A percentile compares a stretch with the other conserved stretches of the same genome.
Evolutionary conservation across 345 rosid species (phyloP).

Genomic region (Ailanthus altissimus): DNA sequence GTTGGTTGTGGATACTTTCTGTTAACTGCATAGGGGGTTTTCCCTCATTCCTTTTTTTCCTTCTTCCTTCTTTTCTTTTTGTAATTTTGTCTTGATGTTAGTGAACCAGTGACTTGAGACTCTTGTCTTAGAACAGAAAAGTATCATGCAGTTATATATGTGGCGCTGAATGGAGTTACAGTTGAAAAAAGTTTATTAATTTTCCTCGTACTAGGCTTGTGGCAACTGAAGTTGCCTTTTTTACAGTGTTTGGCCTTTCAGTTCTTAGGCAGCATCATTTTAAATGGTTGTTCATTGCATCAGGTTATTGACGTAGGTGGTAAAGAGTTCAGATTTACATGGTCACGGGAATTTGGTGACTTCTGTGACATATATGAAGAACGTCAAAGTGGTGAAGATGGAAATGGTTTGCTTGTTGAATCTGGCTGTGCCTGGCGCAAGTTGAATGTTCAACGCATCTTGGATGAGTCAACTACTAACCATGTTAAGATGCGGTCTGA

Average conservation of each 20-base stretch:
- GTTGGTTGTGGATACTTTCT: not conserved
- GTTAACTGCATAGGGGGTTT: not conserved
- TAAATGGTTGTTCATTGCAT: conserved; percentile 19
- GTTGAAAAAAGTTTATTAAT: not conserved
- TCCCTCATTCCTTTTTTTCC: not conserved
- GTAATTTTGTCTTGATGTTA: not conserved
- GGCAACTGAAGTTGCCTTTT: not conserved
- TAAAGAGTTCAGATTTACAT: conserved; percentile 88
- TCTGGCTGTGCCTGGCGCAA: conserved; percentile 96
- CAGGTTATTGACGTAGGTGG: conserved; percentile 94
- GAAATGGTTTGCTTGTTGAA: conserved; percentile 85
- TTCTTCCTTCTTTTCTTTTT: not conserved
- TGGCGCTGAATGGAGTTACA: not conserved
- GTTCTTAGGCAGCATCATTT: conserved; percentile 16
- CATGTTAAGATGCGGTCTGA: conserved; percentile 91
- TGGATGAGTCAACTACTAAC: conserved; percentile 88
- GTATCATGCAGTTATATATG: not conserved
- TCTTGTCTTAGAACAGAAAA: not conserved
- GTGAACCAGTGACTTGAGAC: not conserved
- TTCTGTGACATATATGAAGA: conserved; percentile 93
- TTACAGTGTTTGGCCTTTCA: not conserved
- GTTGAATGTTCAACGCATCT: conserved; percentile 78
- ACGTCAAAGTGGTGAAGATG: conserved; percentile 70
- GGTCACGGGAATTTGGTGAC: conserved; percentile 83
- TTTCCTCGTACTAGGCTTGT: not conserved